Base-by-base conservation (phyloP, 495 filamentous ascomycete species). In the Xylaria flabelliformis region DNA sequence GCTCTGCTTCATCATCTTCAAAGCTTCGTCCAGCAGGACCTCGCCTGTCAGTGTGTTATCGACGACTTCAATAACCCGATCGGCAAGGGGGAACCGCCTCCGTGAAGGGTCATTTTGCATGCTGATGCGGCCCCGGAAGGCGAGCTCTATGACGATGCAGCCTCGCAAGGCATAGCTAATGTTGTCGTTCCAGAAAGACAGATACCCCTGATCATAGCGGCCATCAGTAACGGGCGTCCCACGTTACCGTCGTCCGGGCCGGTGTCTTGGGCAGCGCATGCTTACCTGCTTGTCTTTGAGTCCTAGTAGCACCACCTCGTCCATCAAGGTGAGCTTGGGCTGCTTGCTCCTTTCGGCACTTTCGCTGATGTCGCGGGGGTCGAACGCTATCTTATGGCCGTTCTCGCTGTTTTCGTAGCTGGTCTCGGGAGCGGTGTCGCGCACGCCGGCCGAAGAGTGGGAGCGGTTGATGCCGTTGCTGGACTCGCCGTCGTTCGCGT, bases 171-270 rank as follows among this genome's bases (percentile, higher is more conserved):
- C 96, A 82, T 99, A 99, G 39, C 94, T 97, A 71, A 99, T 99
- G 82, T 99, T 98, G 82, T 99, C 96, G 80, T 99, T 99, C 96
- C 96, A 99, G 83, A 98, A 98, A 9, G 97, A 98, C 72, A 98
- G 90, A 82, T 98, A 97, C 73, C 96, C 96, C 93, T 97, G 76
- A 26, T 73, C 55, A 63, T 13, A 59, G 72, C 51, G 53, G 48
- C 44, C 44, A 59, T 72, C 69, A 78, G 70, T 34, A 64, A 42
- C 19, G 58, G 17, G 44, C 17, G 17, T 46, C 15, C 50, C 44
- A 29, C 32, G 24, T 17, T 4, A 21, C 41, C 39, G 61, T 70
- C 50, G 41, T 48, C 32, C 34, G 41, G 61, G n/a, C 72, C 80
- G 17, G 19, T 2, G 39, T 13, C n/a, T 24, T 32, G 74, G 82